These are phyloP conservation scores for Boechera retrofracta DNA, from an alignment of 345 rosid species.

Conservation along the genomic window DNA sequence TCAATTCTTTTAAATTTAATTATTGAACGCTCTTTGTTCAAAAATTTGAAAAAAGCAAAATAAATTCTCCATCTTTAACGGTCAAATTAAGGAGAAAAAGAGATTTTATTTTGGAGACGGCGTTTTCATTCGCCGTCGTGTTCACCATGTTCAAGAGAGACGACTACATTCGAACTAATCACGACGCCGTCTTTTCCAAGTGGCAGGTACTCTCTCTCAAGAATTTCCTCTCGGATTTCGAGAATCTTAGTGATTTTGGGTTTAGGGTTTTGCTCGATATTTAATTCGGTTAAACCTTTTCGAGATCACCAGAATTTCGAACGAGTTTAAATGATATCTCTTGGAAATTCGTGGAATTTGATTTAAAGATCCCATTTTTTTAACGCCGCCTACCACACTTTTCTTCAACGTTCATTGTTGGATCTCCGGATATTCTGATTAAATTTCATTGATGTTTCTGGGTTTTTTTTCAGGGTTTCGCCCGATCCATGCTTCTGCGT, in stretches of 20 bases:
- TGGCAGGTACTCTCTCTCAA: slow-evolving; percentile 66
- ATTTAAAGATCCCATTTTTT: slow-evolving; percentile 3
- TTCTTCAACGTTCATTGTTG: slow-evolving; percentile 1
- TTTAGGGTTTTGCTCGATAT: slow-evolving; percentile 17
- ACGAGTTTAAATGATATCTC: slow-evolving; percentile 16
- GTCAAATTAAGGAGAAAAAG: not conserved
- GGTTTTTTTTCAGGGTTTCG: slow-evolving; percentile 32
- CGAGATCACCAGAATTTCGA: not conserved
- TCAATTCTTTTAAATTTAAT: no score
- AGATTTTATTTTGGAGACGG: slow-evolving; percentile 7
- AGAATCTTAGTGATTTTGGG: not conserved
- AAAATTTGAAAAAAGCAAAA: no score
- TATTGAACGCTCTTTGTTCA: no score
- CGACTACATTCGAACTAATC: slow-evolving; percentile 62
- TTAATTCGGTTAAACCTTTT: not conserved
- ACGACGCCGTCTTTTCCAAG: slow-evolving; percentile 64
- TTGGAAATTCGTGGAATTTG: not conserved
- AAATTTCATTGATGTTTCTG: slow-evolving; percentile 19
- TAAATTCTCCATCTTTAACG: not conserved
- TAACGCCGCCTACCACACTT: not conserved
- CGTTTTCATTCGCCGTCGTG: slow-evolving; percentile 11
- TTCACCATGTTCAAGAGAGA: slow-evolving; percentile 62
- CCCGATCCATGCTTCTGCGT: slow-evolving; percentile 34
- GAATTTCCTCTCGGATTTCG: not conserved
- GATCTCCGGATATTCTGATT: not conserved